Evolutionary conservation across 257 asterid genomes (phyloP), one percentile per base, ranked within the genome.

Genomic region (Linderniella brevidens): DNA sequence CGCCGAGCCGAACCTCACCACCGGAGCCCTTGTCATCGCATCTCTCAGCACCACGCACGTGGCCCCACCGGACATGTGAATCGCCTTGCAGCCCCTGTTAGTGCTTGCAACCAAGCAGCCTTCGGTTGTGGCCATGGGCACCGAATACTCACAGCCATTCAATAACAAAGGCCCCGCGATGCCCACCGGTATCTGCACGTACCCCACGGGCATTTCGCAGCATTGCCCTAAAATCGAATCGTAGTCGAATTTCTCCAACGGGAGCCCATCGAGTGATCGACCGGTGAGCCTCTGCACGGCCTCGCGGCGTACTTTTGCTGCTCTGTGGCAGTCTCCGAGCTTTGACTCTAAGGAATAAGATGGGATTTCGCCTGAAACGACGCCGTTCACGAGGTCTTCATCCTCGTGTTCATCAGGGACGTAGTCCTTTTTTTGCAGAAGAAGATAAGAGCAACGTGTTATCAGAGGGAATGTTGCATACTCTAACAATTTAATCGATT

Each of bases 51-150:
- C 70, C 58, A 79, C 66, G 25, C 79, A 57, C 3, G 92, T 82
- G 20, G 97, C 93, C 20, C 97, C 97, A 0, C 94, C 94, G 11
- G 73, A 82, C 4, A 67, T 70, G 49, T 68, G 69, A 17, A 86
- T 79, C 29, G 97, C 97, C 75, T 86, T 86, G 67, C 97, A 86
- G 2, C 97, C 94, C 42, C 97, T 72, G 62, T 86, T 86, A 7
- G 97, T 68, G 61, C 97, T 86, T 41, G 97, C 97, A 38, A 82
- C 85, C 64, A 86, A 58, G 60, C 97, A 86, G 20, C 96, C 96
- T 42, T 86, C 94, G n/a, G 96, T 86, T 4, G 96, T 86, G 13
- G 94, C 94, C 97, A 86, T 86, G 7, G 97, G 87, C 39, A 86
- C 92, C 1, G 80, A 59, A 62, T 68, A 86, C 36, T 82, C 92